Percentiles rank a stretch among this genome's conserved stretches.
Evolutionary conservation across 805 yeast genomes (phyloP).

Genomic region (Millerozyma miso): DNA sequence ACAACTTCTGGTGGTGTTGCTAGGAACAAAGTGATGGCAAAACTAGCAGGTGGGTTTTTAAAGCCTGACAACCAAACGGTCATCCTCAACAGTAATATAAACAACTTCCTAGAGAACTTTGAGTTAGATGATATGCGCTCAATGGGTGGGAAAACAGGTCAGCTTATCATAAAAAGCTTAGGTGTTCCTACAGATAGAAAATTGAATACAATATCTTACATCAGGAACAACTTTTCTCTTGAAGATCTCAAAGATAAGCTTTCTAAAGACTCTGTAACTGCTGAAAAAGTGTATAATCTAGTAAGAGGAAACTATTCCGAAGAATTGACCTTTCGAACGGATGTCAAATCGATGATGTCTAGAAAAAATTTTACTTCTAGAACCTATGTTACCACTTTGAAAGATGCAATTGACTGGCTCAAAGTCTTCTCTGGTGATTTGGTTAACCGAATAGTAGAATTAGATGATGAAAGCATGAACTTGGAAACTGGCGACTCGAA

Average conservation of each 20-base stretch:
- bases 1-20: constrained; percentile 90
- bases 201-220: constrained; percentile 39
- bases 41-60: constrained; percentile 76
- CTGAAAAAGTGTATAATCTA: constrained; percentile 53
- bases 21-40: constrained; percentile 72
- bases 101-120: constrained; percentile 54
- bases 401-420: constrained; percentile 74
- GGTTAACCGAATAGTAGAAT: constrained; percentile 62
- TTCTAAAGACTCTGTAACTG: constrained; percentile 43
- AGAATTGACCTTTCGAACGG: constrained; percentile 56
- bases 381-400: constrained; percentile 44
- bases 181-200: constrained; percentile 48
- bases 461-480: constrained; percentile 59
- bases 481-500: constrained; percentile 18
- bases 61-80: constrained; percentile 89
- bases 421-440: constrained; percentile 80
- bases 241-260: constrained; percentile 18
- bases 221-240: constrained; percentile 46
- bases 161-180: constrained; percentile 47
- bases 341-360: constrained; percentile 83
- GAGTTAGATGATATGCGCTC: constrained; percentile 79
- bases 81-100: constrained; percentile 46
- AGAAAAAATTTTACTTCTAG: constrained; percentile 70
- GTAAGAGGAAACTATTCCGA: constrained; percentile 58
- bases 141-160: constrained; percentile 87